Base-by-base conservation (phyloP, 2,329 filamentous ascomycete genomes). In the Neopestalotiopsis sp. region DNA sequence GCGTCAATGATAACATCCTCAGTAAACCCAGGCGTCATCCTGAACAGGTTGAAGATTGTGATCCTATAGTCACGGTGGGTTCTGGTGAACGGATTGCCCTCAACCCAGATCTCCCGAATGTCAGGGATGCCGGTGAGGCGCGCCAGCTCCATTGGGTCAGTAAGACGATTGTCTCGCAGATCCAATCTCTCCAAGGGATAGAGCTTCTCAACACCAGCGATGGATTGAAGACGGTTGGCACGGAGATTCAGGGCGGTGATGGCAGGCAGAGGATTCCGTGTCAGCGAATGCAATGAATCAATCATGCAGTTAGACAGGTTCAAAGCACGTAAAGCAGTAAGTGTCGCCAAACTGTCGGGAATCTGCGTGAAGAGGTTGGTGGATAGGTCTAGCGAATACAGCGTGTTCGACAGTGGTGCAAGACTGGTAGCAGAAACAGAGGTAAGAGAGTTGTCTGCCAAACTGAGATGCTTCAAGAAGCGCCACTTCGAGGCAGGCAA, bases 291-390 rank as follows among this genome's bases (percentile, higher is more conserved):
- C 68, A 99, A 85, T 17, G 94, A 96, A 74, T 95, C 93, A 71
- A 99, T 98, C 95, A 98, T 98, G 85, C 95, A 98, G 76, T 97
- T 93, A 4, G 95, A 97, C 32, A 99, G 86, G 76, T 99, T 98
- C 67, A 99, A 84, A 30, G 96, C 95, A 72, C 95, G 91, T n/a
- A 99, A 87, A 34, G 94, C 92, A 24, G 94, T 94, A 69, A 99
- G 84, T 10, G 90, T 93, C 13, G 95, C 92, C 68, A 99, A 84
- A 75, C 93, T 96, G 79, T 98, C 96, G 1, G 96, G 96, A 67
- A 98, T 92, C 79, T 98, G 93, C n/a, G 90, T 91, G 79, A 99
- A 97, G 40, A 97, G 89, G 76, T 99, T 99, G 65, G 90, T 91
- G 0, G 96, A 98, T 61, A 99, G 84, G 78, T 99, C 96, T 67